A percentile compares a stretch with the other conserved stretches of the same genome.
Conservation (phyloP, 495 filamentous ascomycete genomes). For the Endocarpon pusillum region DNA sequence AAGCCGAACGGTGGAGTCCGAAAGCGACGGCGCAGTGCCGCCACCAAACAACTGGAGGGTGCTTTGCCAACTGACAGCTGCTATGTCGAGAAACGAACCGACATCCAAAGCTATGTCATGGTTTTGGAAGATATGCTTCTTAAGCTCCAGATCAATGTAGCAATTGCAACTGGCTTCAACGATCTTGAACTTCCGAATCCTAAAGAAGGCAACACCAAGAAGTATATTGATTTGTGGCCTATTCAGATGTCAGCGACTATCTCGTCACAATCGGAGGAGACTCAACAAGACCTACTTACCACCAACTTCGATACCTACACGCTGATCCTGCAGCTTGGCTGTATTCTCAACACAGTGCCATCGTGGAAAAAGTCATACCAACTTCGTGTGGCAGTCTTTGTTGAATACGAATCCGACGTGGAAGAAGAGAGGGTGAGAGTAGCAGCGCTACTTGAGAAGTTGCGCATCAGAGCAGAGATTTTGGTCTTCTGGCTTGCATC, state of each 20-base stretch:
- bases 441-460: slow-evolving; percentile 56
- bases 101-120: slow-evolving; percentile 55
- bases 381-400: slow-evolving; percentile 66
- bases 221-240: slow-evolving; percentile 78
- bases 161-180: slow-evolving; percentile 70
- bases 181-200: slow-evolving; percentile 49
- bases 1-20: no score
- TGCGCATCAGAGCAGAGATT: slow-evolving; percentile 66
- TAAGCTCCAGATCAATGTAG: slow-evolving; percentile 68
- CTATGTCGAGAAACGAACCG: no score
- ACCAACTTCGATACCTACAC: slow-evolving; percentile 92
- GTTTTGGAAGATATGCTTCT: slow-evolving; percentile 70
- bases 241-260: slow-evolving; percentile 72
- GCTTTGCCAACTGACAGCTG: no score
- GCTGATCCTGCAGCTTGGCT: slow-evolving; percentile 70
- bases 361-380: slow-evolving; percentile 64
- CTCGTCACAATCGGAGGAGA: no score
- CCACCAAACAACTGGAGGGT: slow-evolving; percentile 6
- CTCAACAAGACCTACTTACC: slow-evolving; percentile 52
- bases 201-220: slow-evolving; percentile 42
- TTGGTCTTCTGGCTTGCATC: slow-evolving; percentile 69
- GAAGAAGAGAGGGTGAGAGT: slow-evolving; percentile 62
- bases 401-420: slow-evolving; percentile 76
- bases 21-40: slow-evolving; percentile 12
- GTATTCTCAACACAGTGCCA: slow-evolving; percentile 67